Evolutionary conservation across 192 early-diverging fungal species (phyloP).

Genomic region (Backusella psychrophila): DNA sequence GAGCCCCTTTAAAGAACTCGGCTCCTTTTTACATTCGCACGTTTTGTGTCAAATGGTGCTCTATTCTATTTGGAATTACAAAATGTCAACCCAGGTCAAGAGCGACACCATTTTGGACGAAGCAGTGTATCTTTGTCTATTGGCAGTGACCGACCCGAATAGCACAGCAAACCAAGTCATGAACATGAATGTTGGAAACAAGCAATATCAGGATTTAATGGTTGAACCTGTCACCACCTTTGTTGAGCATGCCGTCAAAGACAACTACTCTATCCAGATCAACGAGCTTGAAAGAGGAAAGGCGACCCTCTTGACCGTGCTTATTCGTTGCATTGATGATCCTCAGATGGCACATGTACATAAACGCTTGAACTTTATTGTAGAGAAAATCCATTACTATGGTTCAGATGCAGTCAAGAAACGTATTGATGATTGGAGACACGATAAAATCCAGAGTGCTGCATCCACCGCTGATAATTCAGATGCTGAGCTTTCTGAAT

Average conservation of each 20-base stretch:
- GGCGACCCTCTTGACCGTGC: constrained; percentile 64
- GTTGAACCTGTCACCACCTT: constrained; percentile 22
- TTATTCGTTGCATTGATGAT: constrained; percentile 71
- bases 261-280: constrained; percentile 26
- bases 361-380: constrained; percentile 66
- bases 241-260: constrained; percentile 46
- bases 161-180: constrained; percentile 28
- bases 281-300: constrained; percentile 39
- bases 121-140: constrained; percentile 73
- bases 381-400: constrained; percentile 60
- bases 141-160: constrained; percentile 65
- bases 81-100: constrained; percentile 18
- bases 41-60: constrained; percentile 76
- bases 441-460: not conserved
- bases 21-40: constrained; percentile 68
- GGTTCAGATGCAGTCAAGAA: constrained; percentile 47
- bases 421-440: constrained; percentile 39
- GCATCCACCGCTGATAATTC: not conserved
- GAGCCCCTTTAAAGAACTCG: constrained; percentile 70
- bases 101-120: constrained; percentile 78
- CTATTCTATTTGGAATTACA: constrained; percentile 74
- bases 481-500: constrained; percentile 48
- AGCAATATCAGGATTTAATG: constrained; percentile 11
- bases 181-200: constrained; percentile 30
- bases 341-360: constrained; percentile 73